phyloP scores from a whole-genome alignment of 108 stramenopile genomes.

The Cylindrotheca closterium region DNA sequence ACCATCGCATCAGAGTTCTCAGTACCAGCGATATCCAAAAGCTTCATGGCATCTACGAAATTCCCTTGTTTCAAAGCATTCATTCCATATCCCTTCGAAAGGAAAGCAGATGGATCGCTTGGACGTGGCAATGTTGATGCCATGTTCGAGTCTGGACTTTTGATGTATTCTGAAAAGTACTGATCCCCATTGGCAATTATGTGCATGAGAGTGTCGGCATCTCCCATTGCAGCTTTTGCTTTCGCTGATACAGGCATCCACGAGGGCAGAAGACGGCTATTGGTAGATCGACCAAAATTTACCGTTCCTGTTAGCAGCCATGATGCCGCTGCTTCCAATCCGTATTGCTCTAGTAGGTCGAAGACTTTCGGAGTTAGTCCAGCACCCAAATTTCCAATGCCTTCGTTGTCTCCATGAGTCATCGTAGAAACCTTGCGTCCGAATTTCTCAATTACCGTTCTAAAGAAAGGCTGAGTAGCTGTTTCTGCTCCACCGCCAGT shows the following conservation, averaged over 20 bases:
- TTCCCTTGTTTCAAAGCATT: constrained; percentile 39
- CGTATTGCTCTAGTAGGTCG: constrained; percentile 55
- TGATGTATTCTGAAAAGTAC: constrained; percentile 61
- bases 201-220: constrained; percentile 56
- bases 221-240: constrained; percentile 37
- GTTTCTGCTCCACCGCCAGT: constrained; percentile 33
- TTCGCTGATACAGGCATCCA: constrained; percentile 71
- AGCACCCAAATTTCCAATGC: constrained; percentile 66
- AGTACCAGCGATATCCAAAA: constrained; percentile 64
- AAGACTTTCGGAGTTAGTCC: constrained; percentile 68
- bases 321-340: constrained; percentile 59
- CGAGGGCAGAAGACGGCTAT: constrained; percentile 58
- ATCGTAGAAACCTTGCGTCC: constrained; percentile 71
- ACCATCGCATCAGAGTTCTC: constrained; percentile 54
- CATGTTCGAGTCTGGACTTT: constrained; percentile 58
- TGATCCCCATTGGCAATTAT: constrained; percentile 66
- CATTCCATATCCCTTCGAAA: constrained; percentile 47
- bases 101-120: constrained; percentile 49
- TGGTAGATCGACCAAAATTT: constrained; percentile 37
- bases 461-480: constrained; percentile 25
- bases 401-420: constrained; percentile 75
- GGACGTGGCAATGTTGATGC: constrained; percentile 46
- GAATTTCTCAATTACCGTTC: constrained; percentile 75
- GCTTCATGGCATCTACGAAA: constrained; percentile 49
- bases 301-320: constrained; percentile 71